Conservation (phyloP, 2,329 filamentous ascomycete genomes). For the Penicillium italicum region DNA sequence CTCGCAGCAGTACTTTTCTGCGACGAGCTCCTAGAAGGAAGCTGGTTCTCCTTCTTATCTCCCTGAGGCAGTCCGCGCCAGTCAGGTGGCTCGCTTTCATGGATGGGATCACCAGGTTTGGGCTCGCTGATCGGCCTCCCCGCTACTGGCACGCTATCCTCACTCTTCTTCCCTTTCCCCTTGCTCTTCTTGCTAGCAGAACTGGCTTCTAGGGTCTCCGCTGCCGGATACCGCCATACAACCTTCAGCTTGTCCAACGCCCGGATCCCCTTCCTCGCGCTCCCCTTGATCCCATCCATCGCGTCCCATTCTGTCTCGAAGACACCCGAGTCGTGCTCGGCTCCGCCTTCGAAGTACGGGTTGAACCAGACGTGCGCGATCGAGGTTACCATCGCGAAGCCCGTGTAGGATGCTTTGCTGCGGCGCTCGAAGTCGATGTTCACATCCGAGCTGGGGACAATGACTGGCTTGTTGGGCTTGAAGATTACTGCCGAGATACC, state of each 20-base stretch:
- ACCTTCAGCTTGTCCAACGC: conserved; percentile 80
- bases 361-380: conserved; percentile 98
- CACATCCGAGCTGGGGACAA: conserved; percentile 76
- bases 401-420: conserved; percentile 71
- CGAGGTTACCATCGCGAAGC: conserved; percentile 84
- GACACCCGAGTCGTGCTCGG: conserved; percentile 64
- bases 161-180: conserved; percentile 21
- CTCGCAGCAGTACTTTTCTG: not conserved
- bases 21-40: not conserved
- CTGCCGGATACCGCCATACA: conserved; percentile 64
- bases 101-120: conserved; percentile 62
- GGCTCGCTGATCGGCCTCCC: conserved; percentile 61
- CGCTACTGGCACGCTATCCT: conserved; percentile 16
- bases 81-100: conserved; percentile 66
- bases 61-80: conserved; percentile 61
- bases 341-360: conserved; percentile 81
- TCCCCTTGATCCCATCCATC: conserved; percentile 95
- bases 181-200: not conserved
- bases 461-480: conserved; percentile 64
- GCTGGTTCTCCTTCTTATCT: conserved; percentile 10
- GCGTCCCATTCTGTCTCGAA: conserved; percentile 70
- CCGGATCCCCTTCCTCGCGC: conserved; percentile 72
- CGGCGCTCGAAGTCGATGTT: conserved; percentile 87
- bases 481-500: conserved; percentile 72
- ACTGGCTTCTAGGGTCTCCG: conserved; percentile 9